Evolutionary conservation across 768 basidiomycete species (phyloP), one percentile per base, ranked within the genome.

Genomic region (Dendrothele bispora): DNA sequence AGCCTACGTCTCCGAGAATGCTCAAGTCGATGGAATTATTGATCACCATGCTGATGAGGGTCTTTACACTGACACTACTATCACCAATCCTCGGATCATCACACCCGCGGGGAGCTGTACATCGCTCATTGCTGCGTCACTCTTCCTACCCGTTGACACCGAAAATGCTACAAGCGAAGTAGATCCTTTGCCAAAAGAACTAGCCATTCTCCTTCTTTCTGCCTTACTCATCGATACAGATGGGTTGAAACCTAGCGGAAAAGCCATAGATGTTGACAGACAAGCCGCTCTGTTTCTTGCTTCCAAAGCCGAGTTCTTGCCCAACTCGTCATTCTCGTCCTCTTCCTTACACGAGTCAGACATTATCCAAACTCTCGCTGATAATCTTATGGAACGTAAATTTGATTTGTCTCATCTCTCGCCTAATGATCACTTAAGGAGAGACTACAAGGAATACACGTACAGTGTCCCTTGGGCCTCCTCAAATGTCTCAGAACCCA

Each of bases 371-470:
- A 67, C 68, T 1, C 73, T 91, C 12, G 70, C 77, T 2, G 59
- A 62, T 28, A 61, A 64, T 3, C 74, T 92, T 20, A 49, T 68
- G 41, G 55, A 58, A 2, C 80, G 80, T 67, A 99, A 98, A 62
- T 56, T 57, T 3, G 79, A 85, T 49, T 71, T 98, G 7, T 78
- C 80, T 2, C 77, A 82, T 52, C 74, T 98, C 15, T 70, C 69
- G 7, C 80, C 82, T 0, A 74, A 79, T 47, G 93, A 98, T 59
- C 79, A 98, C 17, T 77, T 99, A 4, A 77, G 92, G 11, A 73
- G 97, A n/a, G 97, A 99, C 67, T 99, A 94, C 74, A 98, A 99
- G 63, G 84, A 95, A 54, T 95, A 93, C 59, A 61, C 65, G 1
- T 65, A 81, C 49, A 64, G 70, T 0, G 75, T 42, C 2, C 60